Evolutionary conservation across 1,139 yeast genomes (phyloP).

Genomic region (Kodamaea arcana): DNA sequence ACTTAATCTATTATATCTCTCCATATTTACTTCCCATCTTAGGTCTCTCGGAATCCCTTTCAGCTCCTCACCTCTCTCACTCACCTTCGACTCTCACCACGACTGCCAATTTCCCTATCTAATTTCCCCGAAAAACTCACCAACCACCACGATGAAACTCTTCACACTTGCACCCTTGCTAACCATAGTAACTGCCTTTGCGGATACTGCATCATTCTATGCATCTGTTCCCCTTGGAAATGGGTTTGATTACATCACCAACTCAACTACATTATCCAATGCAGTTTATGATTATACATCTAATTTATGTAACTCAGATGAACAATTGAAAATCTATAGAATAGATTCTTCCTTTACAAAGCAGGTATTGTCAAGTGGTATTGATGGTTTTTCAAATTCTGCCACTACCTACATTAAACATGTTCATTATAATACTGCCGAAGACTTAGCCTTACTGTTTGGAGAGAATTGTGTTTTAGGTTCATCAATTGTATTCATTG

Average conservation of each 20-base stretch:
- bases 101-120: neutral
- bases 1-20: too few species aligned
- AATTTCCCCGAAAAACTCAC: conserved; percentile 1
- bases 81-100: too few species aligned
- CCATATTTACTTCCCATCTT: too few species aligned
- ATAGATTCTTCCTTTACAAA: conserved; percentile 14
- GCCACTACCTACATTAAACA: conserved; percentile 22
- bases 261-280: conserved; percentile 14
- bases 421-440: conserved; percentile 26
- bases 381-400: too few species aligned
- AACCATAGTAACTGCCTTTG: conserved; percentile 21
- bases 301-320: conserved; percentile 13
- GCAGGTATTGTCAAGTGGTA: too few species aligned
- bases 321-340: conserved; percentile 21
- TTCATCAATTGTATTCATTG: conserved; percentile 19
- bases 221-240: conserved; percentile 15
- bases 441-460: conserved; percentile 20
- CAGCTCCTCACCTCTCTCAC: too few species aligned
- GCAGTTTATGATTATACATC: conserved; percentile 15
- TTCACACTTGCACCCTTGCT: conserved; percentile 10
- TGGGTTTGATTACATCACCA: conserved; percentile 18
- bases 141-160: conserved; percentile 14
- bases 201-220: conserved; percentile 31
- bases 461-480: conserved; percentile 14
- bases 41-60: neutral